phyloP scores from a whole-genome alignment of 2,329 filamentous ascomycete species.

The Sarocladium brachiariae region DNA sequence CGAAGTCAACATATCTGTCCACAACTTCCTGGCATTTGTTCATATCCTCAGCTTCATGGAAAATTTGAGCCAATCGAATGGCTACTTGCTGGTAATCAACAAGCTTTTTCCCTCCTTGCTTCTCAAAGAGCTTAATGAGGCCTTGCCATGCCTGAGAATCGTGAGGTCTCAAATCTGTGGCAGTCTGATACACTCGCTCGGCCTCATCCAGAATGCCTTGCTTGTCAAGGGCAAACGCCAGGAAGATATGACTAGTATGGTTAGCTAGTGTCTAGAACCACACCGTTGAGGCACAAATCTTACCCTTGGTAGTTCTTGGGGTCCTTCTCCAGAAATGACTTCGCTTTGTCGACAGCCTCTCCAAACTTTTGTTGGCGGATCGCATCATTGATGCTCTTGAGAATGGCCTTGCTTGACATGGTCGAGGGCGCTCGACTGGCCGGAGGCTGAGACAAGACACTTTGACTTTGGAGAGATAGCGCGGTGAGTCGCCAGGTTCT shows the following conservation, averaged over 20 bases:
- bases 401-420: slow-evolving; percentile 60
- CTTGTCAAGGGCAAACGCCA: slow-evolving; percentile 80
- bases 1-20: slow-evolving; percentile 72
- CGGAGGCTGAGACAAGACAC: background rate
- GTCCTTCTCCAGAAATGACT: slow-evolving; percentile 64
- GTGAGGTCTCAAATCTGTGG: slow-evolving; percentile 62
- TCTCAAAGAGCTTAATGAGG: slow-evolving; percentile 77
- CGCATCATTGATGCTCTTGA: slow-evolving; percentile 75
- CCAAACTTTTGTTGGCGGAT: slow-evolving; percentile 75
- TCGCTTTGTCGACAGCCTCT: slow-evolving; percentile 63
- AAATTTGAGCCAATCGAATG: slow-evolving; percentile 67
- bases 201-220: slow-evolving; percentile 64
- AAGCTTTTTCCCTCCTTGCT: slow-evolving; percentile 62
- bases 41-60: slow-evolving; percentile 57
- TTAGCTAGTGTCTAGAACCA: slow-evolving; percentile 13
- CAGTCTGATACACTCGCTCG: slow-evolving; percentile 67
- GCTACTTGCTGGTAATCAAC: slow-evolving; percentile 68
- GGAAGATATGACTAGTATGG: slow-evolving; percentile 62
- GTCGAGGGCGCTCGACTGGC: slow-evolving; percentile 12
- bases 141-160: slow-evolving; percentile 91
- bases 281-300: slow-evolving; percentile 22
- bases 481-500: background rate
- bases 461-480: no score
- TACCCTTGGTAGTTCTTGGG: slow-evolving; percentile 76
- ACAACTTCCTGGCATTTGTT: slow-evolving; percentile 61